Conservation (phyloP, 768 basidiomycete species). For the Clitopilus hobsonii region DNA sequence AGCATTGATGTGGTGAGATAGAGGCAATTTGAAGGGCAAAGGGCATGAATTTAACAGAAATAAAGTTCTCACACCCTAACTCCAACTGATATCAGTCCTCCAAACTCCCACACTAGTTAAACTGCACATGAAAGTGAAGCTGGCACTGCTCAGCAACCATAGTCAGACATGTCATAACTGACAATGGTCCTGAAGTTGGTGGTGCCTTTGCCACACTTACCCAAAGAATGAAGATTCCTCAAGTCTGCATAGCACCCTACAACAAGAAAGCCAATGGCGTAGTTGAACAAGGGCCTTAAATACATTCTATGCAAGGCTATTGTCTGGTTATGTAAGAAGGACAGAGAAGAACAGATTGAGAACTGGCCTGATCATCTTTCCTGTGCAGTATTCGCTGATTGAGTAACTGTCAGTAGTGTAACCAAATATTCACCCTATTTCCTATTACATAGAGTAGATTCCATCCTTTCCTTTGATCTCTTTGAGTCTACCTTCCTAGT, state of each 20-base stretch:
- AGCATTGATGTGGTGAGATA: too few species aligned
- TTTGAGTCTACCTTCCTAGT: too few species aligned
- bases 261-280: constrained; percentile 31
- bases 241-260: constrained; percentile 31
- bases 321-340: constrained; percentile 4
- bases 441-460: constrained; percentile 13
- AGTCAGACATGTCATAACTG: too few species aligned
- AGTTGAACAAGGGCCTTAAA: constrained; percentile 22
- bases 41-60: too few species aligned
- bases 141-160: too few species aligned
- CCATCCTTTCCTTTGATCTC: constrained; percentile 19
- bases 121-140: too few species aligned
- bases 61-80: too few species aligned
- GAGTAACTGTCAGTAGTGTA: constrained; percentile 7
- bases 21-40: too few species aligned
- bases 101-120: too few species aligned
- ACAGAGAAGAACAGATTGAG: not conserved
- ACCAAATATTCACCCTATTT: constrained; percentile 16
- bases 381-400: constrained; percentile 9
- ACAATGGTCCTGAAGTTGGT: too few species aligned
- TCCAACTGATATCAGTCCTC: too few species aligned
- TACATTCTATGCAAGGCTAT: constrained; percentile 15
- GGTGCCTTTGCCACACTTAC: constrained; percentile 14
- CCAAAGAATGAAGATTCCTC: constrained; percentile 18
- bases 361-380: constrained; percentile 7